Percentiles rank a stretch among this genome's conserved stretches.
Evolutionary conservation across 1,139 yeast genomes (phyloP).

Genomic region (Debaryomycetaceae sp.): DNA sequence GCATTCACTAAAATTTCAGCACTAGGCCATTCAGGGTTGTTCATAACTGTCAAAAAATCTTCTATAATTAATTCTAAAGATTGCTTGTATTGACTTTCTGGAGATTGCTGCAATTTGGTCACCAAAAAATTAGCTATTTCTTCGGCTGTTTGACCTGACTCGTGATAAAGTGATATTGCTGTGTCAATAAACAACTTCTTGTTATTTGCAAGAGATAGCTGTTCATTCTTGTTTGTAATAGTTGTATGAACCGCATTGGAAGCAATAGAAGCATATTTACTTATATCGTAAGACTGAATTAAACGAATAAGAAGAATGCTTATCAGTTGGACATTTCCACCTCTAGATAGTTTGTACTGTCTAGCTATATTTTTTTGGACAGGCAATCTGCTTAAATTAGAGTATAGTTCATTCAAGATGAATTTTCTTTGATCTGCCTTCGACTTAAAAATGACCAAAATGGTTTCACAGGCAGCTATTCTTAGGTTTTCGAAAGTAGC

Average conservation of each 20-base stretch:
- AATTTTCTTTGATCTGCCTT: slow-evolving; percentile 54
- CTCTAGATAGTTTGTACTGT: slow-evolving; percentile 41
- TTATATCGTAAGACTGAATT: slow-evolving; percentile 39
- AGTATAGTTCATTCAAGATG: slow-evolving; percentile 57
- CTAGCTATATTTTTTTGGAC: slow-evolving; percentile 39
- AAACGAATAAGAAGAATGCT: slow-evolving; percentile 44
- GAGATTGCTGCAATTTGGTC: slow-evolving; percentile 32
- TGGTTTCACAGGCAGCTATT: slow-evolving; percentile 30
- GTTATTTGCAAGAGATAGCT: slow-evolving; percentile 6
- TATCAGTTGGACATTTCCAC: slow-evolving; percentile 46
- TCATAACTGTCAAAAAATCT: slow-evolving; percentile 51
- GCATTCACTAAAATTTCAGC: slow-evolving; percentile 48
- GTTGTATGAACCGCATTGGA: slow-evolving; percentile 3
- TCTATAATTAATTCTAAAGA: slow-evolving; percentile 50
- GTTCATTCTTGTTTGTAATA: slow-evolving; percentile 4
- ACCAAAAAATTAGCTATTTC: slow-evolving; percentile 39
- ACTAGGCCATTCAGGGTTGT: slow-evolving; percentile 60
- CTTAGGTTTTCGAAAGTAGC: slow-evolving; percentile 25
- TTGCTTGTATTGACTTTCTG: slow-evolving; percentile 36
- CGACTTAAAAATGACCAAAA: slow-evolving; percentile 43
- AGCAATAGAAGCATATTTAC: slow-evolving; percentile 4
- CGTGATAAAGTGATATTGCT: slow-evolving; percentile 4
- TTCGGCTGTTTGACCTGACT: slow-evolving; percentile 16
- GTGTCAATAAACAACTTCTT: slow-evolving; percentile 7
- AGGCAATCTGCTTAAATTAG: slow-evolving; percentile 48